A percentile compares a stretch with the other conserved stretches of the same genome.
These are phyloP conservation scores for Porcisia deanei DNA, from an alignment of 208 protist species.

Conservation along the genomic window DNA sequence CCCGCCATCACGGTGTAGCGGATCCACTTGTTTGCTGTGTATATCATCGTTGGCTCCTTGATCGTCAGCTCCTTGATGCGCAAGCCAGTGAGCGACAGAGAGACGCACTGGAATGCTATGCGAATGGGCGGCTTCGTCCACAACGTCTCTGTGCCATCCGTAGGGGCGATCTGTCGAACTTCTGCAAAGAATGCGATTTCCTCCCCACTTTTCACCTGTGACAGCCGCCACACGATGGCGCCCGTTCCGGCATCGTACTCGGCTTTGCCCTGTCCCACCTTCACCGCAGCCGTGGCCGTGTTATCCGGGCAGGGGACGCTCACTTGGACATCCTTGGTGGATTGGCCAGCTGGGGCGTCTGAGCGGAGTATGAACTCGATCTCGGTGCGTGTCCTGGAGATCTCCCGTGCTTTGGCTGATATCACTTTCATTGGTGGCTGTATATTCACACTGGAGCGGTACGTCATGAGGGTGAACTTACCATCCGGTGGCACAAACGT, in stretches of 20 bases:
- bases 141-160: constrained; percentile 61
- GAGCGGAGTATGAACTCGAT: constrained; percentile 82
- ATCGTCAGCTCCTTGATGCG: constrained; percentile 95
- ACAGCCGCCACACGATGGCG: constrained; percentile 94
- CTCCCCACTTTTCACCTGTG: constrained; percentile 74
- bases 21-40: constrained; percentile 97
- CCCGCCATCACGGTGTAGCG: constrained; percentile 97
- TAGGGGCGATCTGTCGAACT: constrained; percentile 89
- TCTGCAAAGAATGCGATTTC: constrained; percentile 90
- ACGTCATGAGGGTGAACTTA: constrained; percentile 97
- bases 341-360: constrained; percentile 37
- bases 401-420: constrained; percentile 89
- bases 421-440: constrained; percentile 94
- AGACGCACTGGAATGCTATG: constrained; percentile 94
- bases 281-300: constrained; percentile 88
- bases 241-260: constrained; percentile 88
- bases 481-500: constrained; percentile 96
- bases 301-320: constrained; percentile 93
- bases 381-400: constrained; percentile 92
- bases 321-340: constrained; percentile 66
- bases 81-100: constrained; percentile 97
- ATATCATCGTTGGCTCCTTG: constrained; percentile 66
- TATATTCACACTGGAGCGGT: constrained; percentile 94
- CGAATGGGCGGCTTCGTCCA: constrained; percentile 96
- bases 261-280: constrained; percentile 84